Conservation (phyloP, 371 early-diverging fungal species). For the Thermomucor indicae-seudaticae region DNA sequence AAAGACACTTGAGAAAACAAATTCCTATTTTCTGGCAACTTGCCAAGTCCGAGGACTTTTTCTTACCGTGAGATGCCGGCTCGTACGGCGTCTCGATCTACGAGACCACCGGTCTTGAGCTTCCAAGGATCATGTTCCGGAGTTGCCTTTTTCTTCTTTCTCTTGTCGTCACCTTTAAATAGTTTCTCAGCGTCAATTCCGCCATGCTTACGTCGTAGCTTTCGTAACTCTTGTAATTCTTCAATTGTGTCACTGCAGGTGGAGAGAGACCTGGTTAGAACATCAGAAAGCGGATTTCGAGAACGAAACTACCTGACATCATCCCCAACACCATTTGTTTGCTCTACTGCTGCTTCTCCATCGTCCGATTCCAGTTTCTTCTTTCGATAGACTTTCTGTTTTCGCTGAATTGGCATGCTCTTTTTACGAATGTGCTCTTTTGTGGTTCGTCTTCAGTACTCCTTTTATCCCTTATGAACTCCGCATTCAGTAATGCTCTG, state of each 20-base stretch:
- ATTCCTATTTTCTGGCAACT: too few species aligned
- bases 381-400: slow-evolving; percentile 35
- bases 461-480: neutral
- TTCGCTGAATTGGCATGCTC: slow-evolving; percentile 27
- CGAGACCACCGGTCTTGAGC: slow-evolving; percentile 47
- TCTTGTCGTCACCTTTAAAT: slow-evolving; percentile 48
- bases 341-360: slow-evolving; percentile 8
- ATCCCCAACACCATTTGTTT: neutral
- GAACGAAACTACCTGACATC: slow-evolving; percentile 21
- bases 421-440: too few species aligned
- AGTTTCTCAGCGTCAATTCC: slow-evolving; percentile 61
- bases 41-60: too few species aligned
- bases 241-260: slow-evolving; percentile 39
- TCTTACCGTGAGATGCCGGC: too few species aligned
- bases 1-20: too few species aligned
- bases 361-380: slow-evolving; percentile 33
- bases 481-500: too few species aligned
- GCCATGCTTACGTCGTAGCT: slow-evolving; percentile 51
- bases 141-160: slow-evolving; percentile 40
- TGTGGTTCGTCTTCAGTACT: neutral
- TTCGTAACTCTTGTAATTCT: slow-evolving; percentile 63
- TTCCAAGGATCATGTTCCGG: slow-evolving; percentile 52
- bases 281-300: neutral
- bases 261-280: neutral
- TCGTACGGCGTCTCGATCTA: slow-evolving; percentile 40